phyloP scores from a whole-genome alignment of 2,329 filamentous ascomycete species.

The Scopulariopsis brevicaulis region DNA sequence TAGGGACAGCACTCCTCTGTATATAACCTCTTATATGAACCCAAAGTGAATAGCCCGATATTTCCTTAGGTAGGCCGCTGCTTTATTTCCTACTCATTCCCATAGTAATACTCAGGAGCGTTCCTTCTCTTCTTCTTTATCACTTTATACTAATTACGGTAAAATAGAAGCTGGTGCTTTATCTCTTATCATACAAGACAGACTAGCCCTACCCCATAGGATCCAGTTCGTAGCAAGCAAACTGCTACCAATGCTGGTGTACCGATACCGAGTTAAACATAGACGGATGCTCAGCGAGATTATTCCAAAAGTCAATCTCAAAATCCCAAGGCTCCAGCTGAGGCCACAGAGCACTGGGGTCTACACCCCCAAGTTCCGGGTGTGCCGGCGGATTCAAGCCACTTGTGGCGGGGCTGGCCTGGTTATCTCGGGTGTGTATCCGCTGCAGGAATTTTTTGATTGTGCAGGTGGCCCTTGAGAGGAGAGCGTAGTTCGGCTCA shows the following conservation, averaged over 20 bases:
- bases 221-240: no score
- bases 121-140: no score
- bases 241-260: not conserved
- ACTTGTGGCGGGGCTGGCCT: not conserved
- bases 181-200: no score
- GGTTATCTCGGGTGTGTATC: conserved; percentile 1
- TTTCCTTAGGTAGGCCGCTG: no score
- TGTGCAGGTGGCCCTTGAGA: conserved; percentile 8
- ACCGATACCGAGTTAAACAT: not conserved
- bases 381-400: not conserved
- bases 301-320: conserved; percentile 10
- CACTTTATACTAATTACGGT: no score
- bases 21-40: no score
- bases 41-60: no score
- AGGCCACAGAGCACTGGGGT: conserved; percentile 3
- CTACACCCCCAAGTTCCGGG: conserved; percentile 3
- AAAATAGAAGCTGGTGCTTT: no score
- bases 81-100: no score
- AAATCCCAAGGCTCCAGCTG: conserved; percentile 10
- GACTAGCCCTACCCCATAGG: no score
- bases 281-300: conserved; percentile 10
- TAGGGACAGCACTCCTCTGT: no score
- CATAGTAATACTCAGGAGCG: no score
- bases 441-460: conserved; percentile 9
- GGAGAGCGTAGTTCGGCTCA: conserved; percentile 10